Base-by-base conservation (phyloP, 2,329 filamentous ascomycete species). In the Scedosporium apiospermum region DNA sequence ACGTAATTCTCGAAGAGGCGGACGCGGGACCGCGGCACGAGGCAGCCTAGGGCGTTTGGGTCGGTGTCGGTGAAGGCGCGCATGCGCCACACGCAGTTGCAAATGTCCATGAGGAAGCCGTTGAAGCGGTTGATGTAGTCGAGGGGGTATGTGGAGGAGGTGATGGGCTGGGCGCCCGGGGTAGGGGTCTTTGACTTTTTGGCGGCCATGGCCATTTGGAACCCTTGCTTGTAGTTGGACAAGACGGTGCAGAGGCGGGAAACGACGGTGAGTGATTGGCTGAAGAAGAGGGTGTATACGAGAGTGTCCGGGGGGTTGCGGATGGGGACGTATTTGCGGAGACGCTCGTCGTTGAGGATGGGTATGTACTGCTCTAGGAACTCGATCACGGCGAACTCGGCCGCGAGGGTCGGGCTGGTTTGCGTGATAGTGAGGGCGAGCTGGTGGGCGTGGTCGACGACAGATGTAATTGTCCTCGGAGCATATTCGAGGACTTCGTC, bases 31-130 rank as follows among this genome's bases (percentile, higher is more conserved):
- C 69, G 68, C 14, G 81, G 71, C 6, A 84, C 66, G 64, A 81
- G 73, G 67, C 83, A 86, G 7, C 83, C 85, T 61, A 80, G 78
- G 2, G 84, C 79, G 68, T 86, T 86, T n/a, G 81, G 75, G 66
- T 93, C 89, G 1, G 78, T 77, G 12, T 76, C 76, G 63, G 84
- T 84, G 64, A 96, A 88, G 1, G 88, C 91, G 12, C 87, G 84
- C 23, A 84, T 83, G 7, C 90, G 84, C 91, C 91, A 96, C 57
- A 95, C 73, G 60, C 89, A 85, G 71, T 96, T 96, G 77, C 90
- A 93, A 38, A 92, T 82, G 70, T 96, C 91, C 85, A 95, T 93
- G 38, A 96, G 81, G 71, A 89, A 92, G 23, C 88, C 88, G 71
- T 96, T 96, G 76, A 95, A 93, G 26, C 82, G 76, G 66, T 85